Percentiles rank a stretch among this genome's conserved stretches.
Conservation (phyloP, 2,329 filamentous ascomycete genomes). For the Dryadomyces quercus-mongolicae region DNA sequence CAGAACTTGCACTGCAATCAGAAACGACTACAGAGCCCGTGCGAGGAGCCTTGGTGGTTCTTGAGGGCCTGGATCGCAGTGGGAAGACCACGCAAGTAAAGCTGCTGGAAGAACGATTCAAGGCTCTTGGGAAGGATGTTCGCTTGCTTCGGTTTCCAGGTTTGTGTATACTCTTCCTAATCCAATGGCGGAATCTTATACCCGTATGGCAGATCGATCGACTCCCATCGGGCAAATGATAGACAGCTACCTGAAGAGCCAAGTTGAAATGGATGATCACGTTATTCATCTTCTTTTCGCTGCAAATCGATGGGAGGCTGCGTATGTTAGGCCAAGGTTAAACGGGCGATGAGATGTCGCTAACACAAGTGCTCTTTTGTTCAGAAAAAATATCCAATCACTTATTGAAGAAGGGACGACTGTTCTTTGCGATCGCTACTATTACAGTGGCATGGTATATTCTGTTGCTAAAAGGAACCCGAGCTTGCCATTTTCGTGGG, state of each 20-base stretch:
- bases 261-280: constrained; percentile 69
- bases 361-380: not conserved
- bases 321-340: constrained; percentile 23
- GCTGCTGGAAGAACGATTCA: constrained; percentile 45
- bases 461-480: constrained; percentile 75
- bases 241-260: constrained; percentile 63
- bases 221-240: constrained; percentile 84
- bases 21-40: constrained; percentile 9
- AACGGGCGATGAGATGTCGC: not conserved
- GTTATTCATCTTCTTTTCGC: constrained; percentile 84
- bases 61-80: constrained; percentile 81
- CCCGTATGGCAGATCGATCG: constrained; percentile 48
- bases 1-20: not conserved
- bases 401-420: constrained; percentile 55
- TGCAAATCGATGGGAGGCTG: constrained; percentile 78
- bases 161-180: constrained; percentile 18
- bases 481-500: constrained; percentile 62
- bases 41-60: constrained; percentile 65
- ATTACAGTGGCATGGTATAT: constrained; percentile 90
- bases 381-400: constrained; percentile 36
- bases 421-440: constrained; percentile 84
- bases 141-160: constrained; percentile 46
- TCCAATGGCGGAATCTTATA: not conserved
- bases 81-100: constrained; percentile 88
- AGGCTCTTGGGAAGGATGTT: constrained; percentile 34